phyloP scores from a whole-genome alignment of 176 grass and related monocot species.

The Saccharum spontaneum region DNA sequence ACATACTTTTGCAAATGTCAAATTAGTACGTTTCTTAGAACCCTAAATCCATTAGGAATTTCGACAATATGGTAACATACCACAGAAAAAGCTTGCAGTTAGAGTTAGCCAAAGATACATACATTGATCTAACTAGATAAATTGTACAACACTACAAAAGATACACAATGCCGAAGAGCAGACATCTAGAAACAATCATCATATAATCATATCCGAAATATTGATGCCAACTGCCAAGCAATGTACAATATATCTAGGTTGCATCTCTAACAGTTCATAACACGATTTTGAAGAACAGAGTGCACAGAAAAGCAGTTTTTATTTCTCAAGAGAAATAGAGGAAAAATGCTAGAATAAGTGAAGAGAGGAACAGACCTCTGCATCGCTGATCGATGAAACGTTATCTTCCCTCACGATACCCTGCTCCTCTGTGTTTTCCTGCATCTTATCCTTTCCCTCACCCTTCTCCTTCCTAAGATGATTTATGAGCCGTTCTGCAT shows the following conservation, averaged over 20 bases:
- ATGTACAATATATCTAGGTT: background rate
- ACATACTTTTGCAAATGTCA: background rate
- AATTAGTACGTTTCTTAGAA: background rate
- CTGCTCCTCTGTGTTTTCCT: slow-evolving; percentile 7
- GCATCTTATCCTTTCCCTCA: background rate
- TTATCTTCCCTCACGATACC: background rate
- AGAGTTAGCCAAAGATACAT: background rate
- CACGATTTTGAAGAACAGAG: background rate
- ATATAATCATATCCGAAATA: background rate
- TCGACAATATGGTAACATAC: background rate
- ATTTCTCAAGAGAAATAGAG: background rate
- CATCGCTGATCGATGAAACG: background rate
- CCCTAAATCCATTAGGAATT: background rate
- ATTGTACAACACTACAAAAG: background rate
- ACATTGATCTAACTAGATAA: background rate
- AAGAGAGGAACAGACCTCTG: slow-evolving; percentile 7
- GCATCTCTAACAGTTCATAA: background rate
- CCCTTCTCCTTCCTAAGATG: background rate
- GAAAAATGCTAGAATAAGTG: background rate
- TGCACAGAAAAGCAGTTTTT: background rate
- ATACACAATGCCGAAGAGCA: background rate
- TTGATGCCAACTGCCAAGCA: background rate
- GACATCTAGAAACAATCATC: background rate
- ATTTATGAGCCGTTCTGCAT: background rate
- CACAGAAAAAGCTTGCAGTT: background rate